Base-by-base conservation (phyloP, 1,284 basidiomycete genomes). In the Cryptococcus jaspeensis region DNA sequence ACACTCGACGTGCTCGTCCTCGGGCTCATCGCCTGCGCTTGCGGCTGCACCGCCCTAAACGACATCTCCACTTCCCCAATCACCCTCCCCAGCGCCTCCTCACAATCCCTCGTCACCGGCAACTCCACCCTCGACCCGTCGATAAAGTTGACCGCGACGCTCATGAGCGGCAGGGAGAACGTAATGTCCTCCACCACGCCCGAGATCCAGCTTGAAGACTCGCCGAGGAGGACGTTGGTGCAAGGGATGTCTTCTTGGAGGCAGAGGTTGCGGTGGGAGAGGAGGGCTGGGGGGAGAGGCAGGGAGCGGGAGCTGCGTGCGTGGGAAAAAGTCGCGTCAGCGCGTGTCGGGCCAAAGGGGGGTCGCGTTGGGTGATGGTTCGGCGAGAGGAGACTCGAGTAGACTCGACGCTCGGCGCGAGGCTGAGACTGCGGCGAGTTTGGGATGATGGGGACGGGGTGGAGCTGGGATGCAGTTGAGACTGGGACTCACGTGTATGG, bases 321-420 rank as follows among this genome's bases (percentile, higher is more conserved):
- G 77, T 89, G 88, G 71, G n/a, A n/a, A n/a, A n/a, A n/a, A n/a
- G 88, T 82, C 65, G 90, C 84, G 43, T 84, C 83, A 18, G 86
- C 83, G 28, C 84, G 80, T 3, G 82, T 78, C 3, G 79, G 71
- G 40, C 84, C 79, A 2, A 81, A 78, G 2, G 79, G 65, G 1
- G 80, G 76, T 12, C 82, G 78, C 18, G 61, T 55, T 15, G 83
- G 83, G 18, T 22, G 18, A 12, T 25, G 42, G 13, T 44, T 42
- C 46, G n/a, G n/a, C n/a, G n/a, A n/a, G n/a, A n/a, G n/a, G n/a
- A n/a, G n/a, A n/a, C n/a, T n/a, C n/a, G n/a, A n/a, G n/a, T n/a
- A n/a, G n/a, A n/a, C n/a, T n/a, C n/a, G 2, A 35, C 11, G 22
- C 22, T 36, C 5, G 35, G 11, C 2, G 39, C n/a, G 20, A 41